Conservation (phyloP, 2,329 filamentous ascomycete species). For the Xylaria sp. region DNA sequence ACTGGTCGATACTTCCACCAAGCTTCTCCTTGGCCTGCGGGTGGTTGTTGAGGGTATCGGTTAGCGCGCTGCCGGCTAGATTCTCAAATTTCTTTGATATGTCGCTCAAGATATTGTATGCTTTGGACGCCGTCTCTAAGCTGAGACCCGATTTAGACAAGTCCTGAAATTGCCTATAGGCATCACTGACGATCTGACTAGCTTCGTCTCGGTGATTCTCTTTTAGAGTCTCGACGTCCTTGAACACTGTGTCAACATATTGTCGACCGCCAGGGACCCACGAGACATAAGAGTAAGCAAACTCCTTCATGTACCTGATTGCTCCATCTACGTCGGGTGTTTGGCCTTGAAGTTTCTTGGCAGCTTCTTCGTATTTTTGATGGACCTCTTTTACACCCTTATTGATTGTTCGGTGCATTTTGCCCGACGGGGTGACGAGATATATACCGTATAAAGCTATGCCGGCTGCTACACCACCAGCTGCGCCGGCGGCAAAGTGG, state of each 20-base stretch:
- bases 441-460: constrained; percentile 58
- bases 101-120: constrained; percentile 72
- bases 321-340: constrained; percentile 76
- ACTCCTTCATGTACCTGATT: constrained; percentile 71
- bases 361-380: constrained; percentile 68
- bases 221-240: constrained; percentile 75
- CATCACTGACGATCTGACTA: constrained; percentile 73
- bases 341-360: constrained; percentile 69
- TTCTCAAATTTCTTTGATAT: constrained; percentile 68
- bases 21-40: constrained; percentile 78
- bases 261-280: constrained; percentile 77
- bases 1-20: constrained; percentile 73
- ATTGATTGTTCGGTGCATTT: constrained; percentile 57
- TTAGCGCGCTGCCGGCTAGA: constrained; percentile 70
- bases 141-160: constrained; percentile 70
- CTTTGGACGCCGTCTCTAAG: constrained; percentile 69
- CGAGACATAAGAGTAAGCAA: constrained; percentile 74
- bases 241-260: constrained; percentile 76
- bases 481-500: constrained; percentile 55
- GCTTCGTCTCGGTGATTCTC: constrained; percentile 76
- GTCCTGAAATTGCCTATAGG: constrained; percentile 74
- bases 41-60: constrained; percentile 77
- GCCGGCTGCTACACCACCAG: constrained; percentile 58
- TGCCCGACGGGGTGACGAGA: constrained; percentile 58
- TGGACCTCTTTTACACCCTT: constrained; percentile 65